phyloP scores from a whole-genome alignment of 2,329 filamentous ascomycete species.

The Raffaelea albimanens region DNA sequence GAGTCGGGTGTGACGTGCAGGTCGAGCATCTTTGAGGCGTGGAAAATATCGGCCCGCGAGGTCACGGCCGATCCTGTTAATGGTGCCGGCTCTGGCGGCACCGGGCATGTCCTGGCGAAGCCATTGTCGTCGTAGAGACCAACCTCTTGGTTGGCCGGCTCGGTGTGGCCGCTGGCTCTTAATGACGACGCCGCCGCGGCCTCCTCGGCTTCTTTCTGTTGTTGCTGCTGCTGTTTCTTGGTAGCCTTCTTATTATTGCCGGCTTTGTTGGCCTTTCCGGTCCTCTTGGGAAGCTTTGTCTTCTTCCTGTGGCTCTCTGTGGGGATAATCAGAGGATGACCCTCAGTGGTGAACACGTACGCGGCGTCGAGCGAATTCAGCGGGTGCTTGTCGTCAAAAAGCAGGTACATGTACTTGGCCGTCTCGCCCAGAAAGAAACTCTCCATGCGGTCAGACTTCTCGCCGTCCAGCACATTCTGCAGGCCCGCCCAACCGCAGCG shows the following conservation, averaged over 20 bases:
- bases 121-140: slow-evolving; percentile 27
- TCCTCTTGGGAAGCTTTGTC: background rate
- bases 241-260: background rate
- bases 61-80: slow-evolving; percentile 73
- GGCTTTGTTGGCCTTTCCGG: slow-evolving; percentile 11
- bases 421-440: slow-evolving; percentile 98
- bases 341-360: slow-evolving; percentile 93
- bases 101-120: slow-evolving; percentile 57
- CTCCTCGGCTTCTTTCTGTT: background rate
- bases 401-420: slow-evolving; percentile 86
- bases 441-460: slow-evolving; percentile 92
- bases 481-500: slow-evolving; percentile 89
- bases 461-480: slow-evolving; percentile 70
- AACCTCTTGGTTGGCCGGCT: slow-evolving; percentile 22
- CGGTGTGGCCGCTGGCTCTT: slow-evolving; percentile 18
- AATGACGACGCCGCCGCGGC: too few species aligned
- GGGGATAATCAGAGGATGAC: slow-evolving; percentile 84
- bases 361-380: slow-evolving; percentile 79
- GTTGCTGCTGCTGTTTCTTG: background rate
- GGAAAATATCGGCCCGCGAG: slow-evolving; percentile 72
- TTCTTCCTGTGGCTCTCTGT: slow-evolving; percentile 17
- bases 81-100: slow-evolving; percentile 46
- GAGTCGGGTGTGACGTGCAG: slow-evolving; percentile 66
- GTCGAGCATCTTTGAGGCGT: slow-evolving; percentile 76
- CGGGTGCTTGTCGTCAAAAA: slow-evolving; percentile 79